Percentiles rank a stretch among this genome's conserved stretches.
Conservation (phyloP, 1,284 basidiomycete species). For the Ganoderma boninense region DNA sequence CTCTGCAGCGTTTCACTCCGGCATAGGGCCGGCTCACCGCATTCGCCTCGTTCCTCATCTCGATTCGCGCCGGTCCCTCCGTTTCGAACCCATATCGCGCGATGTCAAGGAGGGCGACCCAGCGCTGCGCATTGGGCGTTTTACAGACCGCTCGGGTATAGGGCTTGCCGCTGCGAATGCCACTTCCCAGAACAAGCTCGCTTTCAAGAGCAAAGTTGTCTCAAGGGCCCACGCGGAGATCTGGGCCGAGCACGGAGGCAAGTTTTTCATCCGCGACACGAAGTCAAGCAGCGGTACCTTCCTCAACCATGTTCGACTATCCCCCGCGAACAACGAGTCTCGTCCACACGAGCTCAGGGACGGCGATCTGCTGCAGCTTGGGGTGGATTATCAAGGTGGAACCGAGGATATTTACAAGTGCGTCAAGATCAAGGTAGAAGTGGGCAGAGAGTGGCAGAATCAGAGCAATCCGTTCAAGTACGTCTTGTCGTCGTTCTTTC, state of each 20-base stretch:
- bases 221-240: slow-evolving; percentile 95
- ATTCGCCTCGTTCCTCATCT: slow-evolving; percentile 94
- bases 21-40: slow-evolving; percentile 50
- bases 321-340: slow-evolving; percentile 85
- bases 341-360: slow-evolving; percentile 87
- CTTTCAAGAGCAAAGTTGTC: slow-evolving; percentile 97
- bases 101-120: slow-evolving; percentile 78
- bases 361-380: slow-evolving; percentile 95
- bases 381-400: slow-evolving; percentile 98
- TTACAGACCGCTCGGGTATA: slow-evolving; percentile 85
- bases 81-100: slow-evolving; percentile 92
- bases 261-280: slow-evolving; percentile 93
- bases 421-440: slow-evolving; percentile 96
- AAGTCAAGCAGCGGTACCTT: slow-evolving; percentile 94
- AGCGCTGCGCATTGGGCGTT: slow-evolving; percentile 88
- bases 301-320: slow-evolving; percentile 93
- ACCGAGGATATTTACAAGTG: slow-evolving; percentile 98
- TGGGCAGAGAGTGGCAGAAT: slow-evolving; percentile 91
- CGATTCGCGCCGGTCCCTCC: slow-evolving; percentile 88
- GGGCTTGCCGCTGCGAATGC: slow-evolving; percentile 76
- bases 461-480: slow-evolving; percentile 95
- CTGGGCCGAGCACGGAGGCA: slow-evolving; percentile 73
- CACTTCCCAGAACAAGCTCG: slow-evolving; percentile 82
- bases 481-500: slow-evolving; percentile 44
- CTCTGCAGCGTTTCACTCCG: slow-evolving; percentile 18